A percentile compares a stretch with the other conserved stretches of the same genome.
Evolutionary conservation across 2,329 filamentous ascomycete genomes (phyloP).

Genomic region (Remersonia thermophila): DNA sequence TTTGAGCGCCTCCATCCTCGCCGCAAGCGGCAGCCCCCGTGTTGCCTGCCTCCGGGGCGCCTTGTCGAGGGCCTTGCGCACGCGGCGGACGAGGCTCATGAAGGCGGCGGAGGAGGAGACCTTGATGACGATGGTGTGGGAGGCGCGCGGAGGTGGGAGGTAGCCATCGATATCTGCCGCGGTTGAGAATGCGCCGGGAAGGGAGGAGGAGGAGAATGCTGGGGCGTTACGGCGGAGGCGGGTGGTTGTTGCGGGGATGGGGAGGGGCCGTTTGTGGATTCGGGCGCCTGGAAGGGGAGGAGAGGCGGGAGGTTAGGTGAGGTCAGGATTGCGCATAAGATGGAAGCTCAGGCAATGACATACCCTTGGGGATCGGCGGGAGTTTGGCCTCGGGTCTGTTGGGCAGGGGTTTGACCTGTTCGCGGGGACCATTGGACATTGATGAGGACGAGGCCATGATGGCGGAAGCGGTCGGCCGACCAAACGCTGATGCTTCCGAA

Average conservation of each 20-base stretch:
- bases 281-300: constrained; percentile 28
- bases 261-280: constrained; percentile 35
- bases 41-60: constrained; percentile 36
- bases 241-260: constrained; percentile 5
- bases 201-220: no score
- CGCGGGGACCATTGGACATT: neutral
- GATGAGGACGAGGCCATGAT: constrained; percentile 6
- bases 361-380: constrained; percentile 23
- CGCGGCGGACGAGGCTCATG: constrained; percentile 53
- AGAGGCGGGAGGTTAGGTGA: neutral
- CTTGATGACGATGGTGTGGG: constrained; percentile 40
- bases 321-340: no score
- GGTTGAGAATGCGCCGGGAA: constrained; percentile 14
- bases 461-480: neutral
- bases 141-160: constrained; percentile 11
- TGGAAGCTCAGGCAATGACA: neutral
- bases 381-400: constrained; percentile 23
- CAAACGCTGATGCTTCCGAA: no score
- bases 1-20: constrained; percentile 27
- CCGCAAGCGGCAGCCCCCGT: constrained; percentile 32
- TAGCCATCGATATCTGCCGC: constrained; percentile 16
- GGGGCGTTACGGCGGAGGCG: constrained; percentile 16
- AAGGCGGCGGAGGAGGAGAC: constrained; percentile 53
- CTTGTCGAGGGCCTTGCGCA: constrained; percentile 48
- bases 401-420: constrained; percentile 7